phyloP scores from a whole-genome alignment of 768 basidiomycete species.

The Naganishia vishniacii region DNA sequence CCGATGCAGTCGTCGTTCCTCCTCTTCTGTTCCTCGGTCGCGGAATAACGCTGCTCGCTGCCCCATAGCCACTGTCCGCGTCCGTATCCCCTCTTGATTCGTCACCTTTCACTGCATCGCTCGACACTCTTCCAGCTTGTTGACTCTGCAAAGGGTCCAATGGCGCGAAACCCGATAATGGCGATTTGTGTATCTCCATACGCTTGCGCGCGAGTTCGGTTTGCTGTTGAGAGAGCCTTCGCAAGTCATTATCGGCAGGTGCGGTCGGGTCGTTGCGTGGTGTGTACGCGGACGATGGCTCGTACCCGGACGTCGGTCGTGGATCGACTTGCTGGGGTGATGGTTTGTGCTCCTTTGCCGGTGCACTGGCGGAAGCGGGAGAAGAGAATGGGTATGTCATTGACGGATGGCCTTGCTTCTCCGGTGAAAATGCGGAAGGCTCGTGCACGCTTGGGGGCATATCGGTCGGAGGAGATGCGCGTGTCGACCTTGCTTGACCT shows the following conservation, averaged over 20 bases:
- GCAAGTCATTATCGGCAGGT: slow-evolving; percentile 16
- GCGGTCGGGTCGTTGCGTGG: slow-evolving; percentile 17
- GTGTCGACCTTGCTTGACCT: not conserved
- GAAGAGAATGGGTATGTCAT: slow-evolving; percentile 17
- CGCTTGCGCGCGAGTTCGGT: slow-evolving; percentile 19
- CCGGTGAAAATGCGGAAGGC: not conserved
- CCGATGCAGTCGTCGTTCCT: slow-evolving; percentile 1
- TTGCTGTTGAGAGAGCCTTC: slow-evolving; percentile 17
- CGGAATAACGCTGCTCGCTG: slow-evolving; percentile 18
- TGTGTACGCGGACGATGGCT: not conserved
- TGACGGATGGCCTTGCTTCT: slow-evolving; percentile 13
- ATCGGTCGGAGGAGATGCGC: not conserved
- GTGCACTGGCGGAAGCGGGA: slow-evolving; percentile 9
- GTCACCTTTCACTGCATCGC: slow-evolving; percentile 25
- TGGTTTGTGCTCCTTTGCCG: slow-evolving; percentile 5
- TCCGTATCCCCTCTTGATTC: slow-evolving; percentile 19
- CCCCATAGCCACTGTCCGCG: slow-evolving; percentile 8
- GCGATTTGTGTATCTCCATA: slow-evolving; percentile 23
- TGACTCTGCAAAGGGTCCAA: slow-evolving; percentile 18
- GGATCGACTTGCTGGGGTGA: slow-evolving; percentile 6
- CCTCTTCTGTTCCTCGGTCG: slow-evolving; percentile 12
- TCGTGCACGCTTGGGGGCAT: not conserved
- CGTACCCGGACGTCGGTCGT: not conserved
- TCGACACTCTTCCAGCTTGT: slow-evolving; percentile 19
- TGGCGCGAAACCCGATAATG: slow-evolving; percentile 20